A percentile compares a stretch with the other conserved stretches of the same genome.
These are phyloP conservation scores for Puccinia polysora DNA, from an alignment of 1,284 basidiomycete species.

Conservation along the genomic window DNA sequence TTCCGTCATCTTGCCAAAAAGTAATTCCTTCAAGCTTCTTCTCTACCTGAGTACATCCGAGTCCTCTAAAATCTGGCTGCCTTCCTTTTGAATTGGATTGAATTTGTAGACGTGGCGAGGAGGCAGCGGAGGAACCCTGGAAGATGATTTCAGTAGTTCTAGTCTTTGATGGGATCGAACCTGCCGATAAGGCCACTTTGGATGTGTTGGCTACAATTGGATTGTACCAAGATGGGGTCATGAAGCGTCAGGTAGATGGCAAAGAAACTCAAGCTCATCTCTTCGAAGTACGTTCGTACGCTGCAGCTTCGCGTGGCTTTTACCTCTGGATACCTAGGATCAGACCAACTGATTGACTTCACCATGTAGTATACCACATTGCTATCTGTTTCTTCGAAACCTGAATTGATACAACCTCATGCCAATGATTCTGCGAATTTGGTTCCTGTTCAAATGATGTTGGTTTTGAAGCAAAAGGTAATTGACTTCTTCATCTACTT, in stretches of 20 bases:
- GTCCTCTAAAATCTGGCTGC: background rate
- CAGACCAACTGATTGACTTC: conserved; percentile 72
- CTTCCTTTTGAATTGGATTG: background rate
- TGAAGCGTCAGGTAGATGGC: conserved; percentile 85
- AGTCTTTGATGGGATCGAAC: conserved; percentile 87
- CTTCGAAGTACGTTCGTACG: conserved; percentile 22
- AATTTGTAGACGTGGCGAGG: conserved; percentile 61
- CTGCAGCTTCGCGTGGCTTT: background rate
- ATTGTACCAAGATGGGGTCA: conserved; percentile 83
- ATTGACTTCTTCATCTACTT: background rate
- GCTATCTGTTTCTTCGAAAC: conserved; percentile 34
- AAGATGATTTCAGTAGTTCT: conserved; percentile 76
- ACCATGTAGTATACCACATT: conserved; percentile 37
- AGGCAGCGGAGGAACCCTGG: conserved; percentile 71
- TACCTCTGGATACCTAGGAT: conserved; percentile 1
- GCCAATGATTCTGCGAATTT: conserved; percentile 64
- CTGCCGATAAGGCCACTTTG: conserved; percentile 91
- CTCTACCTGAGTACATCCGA: background rate
- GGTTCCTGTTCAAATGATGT: conserved; percentile 76
- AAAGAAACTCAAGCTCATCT: conserved; percentile 69
- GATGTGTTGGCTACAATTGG: conserved; percentile 82
- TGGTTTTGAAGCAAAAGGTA: conserved; percentile 43
- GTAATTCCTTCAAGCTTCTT: background rate
- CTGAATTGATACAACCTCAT: conserved; percentile 39
- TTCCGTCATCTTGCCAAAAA: conserved; percentile 30